These are phyloP conservation scores for Letharia columbiana DNA, from an alignment of 495 filamentous ascomycete genomes.

Conservation along the genomic window DNA sequence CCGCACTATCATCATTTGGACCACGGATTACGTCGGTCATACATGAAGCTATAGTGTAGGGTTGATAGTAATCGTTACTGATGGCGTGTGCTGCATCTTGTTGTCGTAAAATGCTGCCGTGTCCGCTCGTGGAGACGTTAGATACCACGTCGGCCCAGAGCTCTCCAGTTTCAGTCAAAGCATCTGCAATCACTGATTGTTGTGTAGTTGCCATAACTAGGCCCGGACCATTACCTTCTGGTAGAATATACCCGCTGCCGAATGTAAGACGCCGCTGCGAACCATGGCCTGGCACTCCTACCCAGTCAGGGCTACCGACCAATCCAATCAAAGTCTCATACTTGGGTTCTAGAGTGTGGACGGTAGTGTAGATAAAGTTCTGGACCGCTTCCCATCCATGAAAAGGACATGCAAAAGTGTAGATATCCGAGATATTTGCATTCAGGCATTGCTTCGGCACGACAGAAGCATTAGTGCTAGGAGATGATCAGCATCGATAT, in stretches of 20 bases:
- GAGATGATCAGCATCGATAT: not conserved
- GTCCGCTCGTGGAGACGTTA: slow-evolving; percentile 6
- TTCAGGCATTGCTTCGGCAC: slow-evolving; percentile 10
- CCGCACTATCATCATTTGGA: slow-evolving; percentile 3
- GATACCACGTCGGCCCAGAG: slow-evolving; percentile 5
- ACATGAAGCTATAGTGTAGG: not conserved
- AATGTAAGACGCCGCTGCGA: too few relatives aligned
- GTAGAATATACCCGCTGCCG: too few relatives aligned
- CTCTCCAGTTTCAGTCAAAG: not conserved
- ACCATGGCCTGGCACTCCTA: not conserved
- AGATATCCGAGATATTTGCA: not conserved
- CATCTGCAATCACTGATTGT: slow-evolving; percentile 18
- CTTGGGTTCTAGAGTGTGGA: not conserved
- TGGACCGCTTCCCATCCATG: slow-evolving; percentile 15
- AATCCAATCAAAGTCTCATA: not conserved
- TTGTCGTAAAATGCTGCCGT: not conserved
- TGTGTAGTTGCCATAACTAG: too few relatives aligned
- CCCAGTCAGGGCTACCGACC: not conserved
- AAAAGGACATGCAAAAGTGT: slow-evolving; percentile 15
- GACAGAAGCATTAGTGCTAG: slow-evolving; percentile 9
- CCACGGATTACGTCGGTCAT: not conserved
- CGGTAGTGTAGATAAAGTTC: not conserved
- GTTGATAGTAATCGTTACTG: slow-evolving; percentile 7
- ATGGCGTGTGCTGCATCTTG: not conserved
- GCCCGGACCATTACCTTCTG: too few relatives aligned